Base-by-base conservation (phyloP, 805 yeast species). In the Candida ulmi region DNA sequence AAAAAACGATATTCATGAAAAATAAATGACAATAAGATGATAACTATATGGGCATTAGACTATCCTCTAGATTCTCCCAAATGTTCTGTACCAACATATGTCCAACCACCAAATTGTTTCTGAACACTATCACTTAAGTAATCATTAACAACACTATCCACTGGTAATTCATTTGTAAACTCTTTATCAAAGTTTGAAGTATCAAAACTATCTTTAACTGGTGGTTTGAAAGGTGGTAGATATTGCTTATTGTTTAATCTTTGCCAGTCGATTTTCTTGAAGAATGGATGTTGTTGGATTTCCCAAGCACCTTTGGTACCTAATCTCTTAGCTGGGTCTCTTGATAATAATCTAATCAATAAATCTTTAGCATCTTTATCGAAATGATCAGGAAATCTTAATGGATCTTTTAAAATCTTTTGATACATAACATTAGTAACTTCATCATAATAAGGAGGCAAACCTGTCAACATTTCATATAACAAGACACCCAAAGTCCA, bases 51-150 rank as follows among this genome's bases (percentile, higher is more conserved):
- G n/a, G n/a, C n/a, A n/a, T n/a, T n/a, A 9, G 24, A 6, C 9
- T 21, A 31, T 9, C 26, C 34, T 19, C 19, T 34, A 17, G 44
- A 41, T n/a, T 60, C 61, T 16, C 70, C 70, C 28, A 69, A 43
- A 41, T 66, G 70, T 43, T 69, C 74, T 36, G 72, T 80, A 3
- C 93, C 95, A 35, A 82, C 86, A 62, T 90, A 91, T 2, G 98
- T 91, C 99, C 99, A 93, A 7, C 99, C 98, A 35, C 96, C 98
- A 69, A 93, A 93, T 65, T 93, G 98, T 58, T 84, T 80, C 63
- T 93, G 99, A n/a, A 93, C 96, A 52, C 90, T 78, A 52, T 88
- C 98, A 55, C 95, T 85, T 46, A 93, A 72, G 50, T 76, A 87
- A 55, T 87, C 95, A 59, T 90, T 95, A 15, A 90, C 96, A 11